Conservation (phyloP, 768 basidiomycete genomes). For the Boletus reticulatus region DNA sequence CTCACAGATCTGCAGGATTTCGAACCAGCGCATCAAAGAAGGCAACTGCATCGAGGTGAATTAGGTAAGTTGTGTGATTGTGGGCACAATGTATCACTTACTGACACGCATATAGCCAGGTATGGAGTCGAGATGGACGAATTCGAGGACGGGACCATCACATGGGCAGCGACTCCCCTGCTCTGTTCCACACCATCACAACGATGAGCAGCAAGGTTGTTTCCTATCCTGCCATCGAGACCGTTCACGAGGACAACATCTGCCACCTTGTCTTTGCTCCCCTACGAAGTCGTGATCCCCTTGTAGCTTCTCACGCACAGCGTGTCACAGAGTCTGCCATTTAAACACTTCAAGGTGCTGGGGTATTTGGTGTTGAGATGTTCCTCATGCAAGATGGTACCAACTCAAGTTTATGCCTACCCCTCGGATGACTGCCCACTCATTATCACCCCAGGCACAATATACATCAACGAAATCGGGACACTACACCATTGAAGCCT, state of each 20-base stretch:
- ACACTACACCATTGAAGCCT: conserved; percentile 98
- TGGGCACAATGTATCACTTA: too few species aligned
- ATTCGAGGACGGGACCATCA: conserved; percentile 87
- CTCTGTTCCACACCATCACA: too few species aligned
- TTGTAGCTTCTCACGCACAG: conserved; percentile 59
- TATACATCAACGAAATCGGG: conserved; percentile 97
- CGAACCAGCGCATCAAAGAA: conserved; percentile 95
- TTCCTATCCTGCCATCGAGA: conserved; percentile 93
- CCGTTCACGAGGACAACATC: conserved; percentile 90
- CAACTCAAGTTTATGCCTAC: neutral
- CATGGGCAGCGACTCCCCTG: conserved; percentile 75
- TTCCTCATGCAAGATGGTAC: conserved; percentile 87
- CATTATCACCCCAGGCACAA: conserved; percentile 46
- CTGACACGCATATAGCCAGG: conserved; percentile 58
- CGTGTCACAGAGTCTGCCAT: conserved; percentile 79
- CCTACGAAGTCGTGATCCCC: conserved; percentile 57
- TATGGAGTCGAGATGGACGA: conserved; percentile 93
- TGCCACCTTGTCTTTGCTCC: conserved; percentile 94
- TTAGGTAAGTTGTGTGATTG: conserved; percentile 59
- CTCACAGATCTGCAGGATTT: too few species aligned
- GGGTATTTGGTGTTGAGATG: conserved; percentile 98
- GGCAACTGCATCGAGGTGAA: conserved; percentile 93
- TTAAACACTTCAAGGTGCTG: conserved; percentile 77
- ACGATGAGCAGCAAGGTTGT: too few species aligned
- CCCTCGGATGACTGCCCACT: neutral